phyloP scores from a whole-genome alignment of 352 stramenopile genomes.

The Globisporangium rhizosaccharum region DNA sequence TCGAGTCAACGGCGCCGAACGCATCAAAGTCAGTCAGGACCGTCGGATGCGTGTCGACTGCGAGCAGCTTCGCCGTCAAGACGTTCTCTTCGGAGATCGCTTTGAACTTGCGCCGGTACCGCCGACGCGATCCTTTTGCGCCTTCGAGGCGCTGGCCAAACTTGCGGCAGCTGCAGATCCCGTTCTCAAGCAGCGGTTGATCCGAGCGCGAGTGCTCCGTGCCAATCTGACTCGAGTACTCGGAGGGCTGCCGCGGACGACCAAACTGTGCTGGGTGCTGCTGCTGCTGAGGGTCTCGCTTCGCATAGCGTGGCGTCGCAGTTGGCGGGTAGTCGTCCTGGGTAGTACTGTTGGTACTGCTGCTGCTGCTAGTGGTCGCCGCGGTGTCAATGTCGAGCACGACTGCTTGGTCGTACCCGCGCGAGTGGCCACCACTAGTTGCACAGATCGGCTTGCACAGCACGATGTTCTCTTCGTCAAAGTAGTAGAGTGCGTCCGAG shows the following conservation, averaged over 20 bases:
- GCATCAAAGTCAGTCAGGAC: slow-evolving; percentile 7
- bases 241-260: neutral
- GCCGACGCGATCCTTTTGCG: slow-evolving; percentile 12
- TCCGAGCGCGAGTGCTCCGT: slow-evolving; percentile 1
- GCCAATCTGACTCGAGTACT: neutral
- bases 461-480: slow-evolving; percentile 25
- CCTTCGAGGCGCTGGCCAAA: slow-evolving; percentile 27
- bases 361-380: too few relatives aligned
- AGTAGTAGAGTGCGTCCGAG: slow-evolving; percentile 13
- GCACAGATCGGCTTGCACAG: slow-evolving; percentile 13
- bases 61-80: slow-evolving; percentile 16
- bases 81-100: slow-evolving; percentile 18
- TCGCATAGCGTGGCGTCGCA: too few relatives aligned
- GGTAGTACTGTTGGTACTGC: too few relatives aligned
- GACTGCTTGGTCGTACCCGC: neutral
- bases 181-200: slow-evolving; percentile 7
- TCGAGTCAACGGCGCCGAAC: slow-evolving; percentile 5
- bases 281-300: slow-evolving; percentile 19
- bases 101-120: slow-evolving; percentile 21
- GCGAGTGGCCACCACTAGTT: too few relatives aligned
- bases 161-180: slow-evolving; percentile 32
- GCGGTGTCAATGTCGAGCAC: too few relatives aligned
- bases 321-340: too few relatives aligned
- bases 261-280: too few relatives aligned
- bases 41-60: slow-evolving; percentile 5